Percentiles rank a stretch among this genome's conserved stretches.
These are phyloP conservation scores for Stereocaulon alpinum DNA, from an alignment of 495 filamentous ascomycete species.

Conservation along the genomic window DNA sequence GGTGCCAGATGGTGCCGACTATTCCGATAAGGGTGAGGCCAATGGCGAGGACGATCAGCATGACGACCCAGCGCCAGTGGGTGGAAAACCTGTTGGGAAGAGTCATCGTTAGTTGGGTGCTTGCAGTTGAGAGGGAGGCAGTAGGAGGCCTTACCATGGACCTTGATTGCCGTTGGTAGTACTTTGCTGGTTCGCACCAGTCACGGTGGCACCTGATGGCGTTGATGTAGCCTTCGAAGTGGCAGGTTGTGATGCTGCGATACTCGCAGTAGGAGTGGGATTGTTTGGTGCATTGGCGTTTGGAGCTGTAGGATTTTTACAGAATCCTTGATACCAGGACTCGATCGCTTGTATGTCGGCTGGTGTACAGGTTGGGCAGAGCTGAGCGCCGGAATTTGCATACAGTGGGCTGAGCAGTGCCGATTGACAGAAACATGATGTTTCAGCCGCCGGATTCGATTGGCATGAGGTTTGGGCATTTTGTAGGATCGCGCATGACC, in stretches of 20 bases:
- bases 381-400: constrained; percentile 23
- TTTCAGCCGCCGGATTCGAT: constrained; percentile 23
- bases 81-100: constrained; percentile 33
- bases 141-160: constrained; percentile 14
- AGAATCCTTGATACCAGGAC: constrained; percentile 41
- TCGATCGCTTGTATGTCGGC: constrained; percentile 27
- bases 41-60: constrained; percentile 42
- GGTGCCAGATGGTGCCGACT: constrained; percentile 36
- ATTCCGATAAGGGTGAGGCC: constrained; percentile 34
- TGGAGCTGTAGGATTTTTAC: constrained; percentile 23
- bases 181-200: not conserved
- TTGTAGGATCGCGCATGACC: constrained; percentile 35
- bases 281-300: constrained; percentile 19
- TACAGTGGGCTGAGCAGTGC: constrained; percentile 33
- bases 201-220: constrained; percentile 20
- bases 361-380: constrained; percentile 17
- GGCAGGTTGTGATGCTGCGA: constrained; percentile 13
- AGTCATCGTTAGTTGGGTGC: not conserved
- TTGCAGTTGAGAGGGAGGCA: not conserved
- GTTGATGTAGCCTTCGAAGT: constrained; percentile 21
- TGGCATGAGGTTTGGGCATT: constrained; percentile 39
- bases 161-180: constrained; percentile 8
- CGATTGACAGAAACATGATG: constrained; percentile 47
- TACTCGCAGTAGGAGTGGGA: constrained; percentile 7
- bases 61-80: constrained; percentile 44